Evolutionary conservation across 495 filamentous ascomycete species (phyloP), one percentile per base, ranked within the genome.

Genomic region (Aspergillus coremiiformis): DNA sequence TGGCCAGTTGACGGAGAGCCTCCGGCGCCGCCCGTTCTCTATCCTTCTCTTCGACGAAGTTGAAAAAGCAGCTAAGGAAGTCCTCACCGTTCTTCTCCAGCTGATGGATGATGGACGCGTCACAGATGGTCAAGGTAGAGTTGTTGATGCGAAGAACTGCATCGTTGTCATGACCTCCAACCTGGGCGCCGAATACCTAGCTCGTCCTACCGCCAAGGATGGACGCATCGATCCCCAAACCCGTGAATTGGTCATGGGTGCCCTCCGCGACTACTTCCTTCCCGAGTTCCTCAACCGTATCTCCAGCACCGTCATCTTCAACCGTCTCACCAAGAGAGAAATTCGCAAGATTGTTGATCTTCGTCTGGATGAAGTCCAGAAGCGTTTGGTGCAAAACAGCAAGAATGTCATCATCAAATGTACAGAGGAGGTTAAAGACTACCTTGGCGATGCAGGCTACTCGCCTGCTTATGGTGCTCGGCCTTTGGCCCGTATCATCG

Each of bases 121-220:
- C 70, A 98, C 93, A 15, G 93, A 98, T 57, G 94, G 94, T 44
- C 94, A 96, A 75, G 93, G 93, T 57, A 80, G 93, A 54, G 75
- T 96, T 46, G 84, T 98, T 53, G 94, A 98, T 63, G 94, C 91
- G 30, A 86, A 82, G 65, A 98, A 98, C 77, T 97, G 91, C 66
- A 96, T 98, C 58, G 92, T 98, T 39, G 92, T 98, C 71, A 94
- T 98, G 89, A 98, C 93, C 23, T 95, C 89, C 62, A 98, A 98
- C 70, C 69, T 98, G 15, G 93, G 93, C 47, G 93, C 93, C 39
- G 92, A 96, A 64, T 94, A 82, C 70, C 86, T 98, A n/a, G 72
- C 89, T 51, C 85, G 89, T 4, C 82, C 85, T 15, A 83, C 80
- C 41, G 78, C 78, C 46, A 78, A 80, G 37, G 88, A 95, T 60